Base-by-base conservation (phyloP, 805 yeast species). In the Metschnikowia picachoensis region DNA sequence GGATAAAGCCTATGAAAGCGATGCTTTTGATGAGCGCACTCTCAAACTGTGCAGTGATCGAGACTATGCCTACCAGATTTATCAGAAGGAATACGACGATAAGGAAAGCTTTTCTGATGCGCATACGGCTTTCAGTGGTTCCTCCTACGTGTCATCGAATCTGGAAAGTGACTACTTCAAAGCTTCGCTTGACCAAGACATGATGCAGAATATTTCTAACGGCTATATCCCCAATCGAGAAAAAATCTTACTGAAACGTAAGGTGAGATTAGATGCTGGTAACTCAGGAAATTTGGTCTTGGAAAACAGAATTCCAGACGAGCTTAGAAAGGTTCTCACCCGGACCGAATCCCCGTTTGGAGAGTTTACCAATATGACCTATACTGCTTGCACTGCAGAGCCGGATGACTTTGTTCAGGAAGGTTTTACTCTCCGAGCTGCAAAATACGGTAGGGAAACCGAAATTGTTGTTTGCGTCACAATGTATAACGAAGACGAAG, bases 401-500 rank as follows among this genome's bases (percentile, higher is more conserved):
- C 96, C 99, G 2, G 94, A 91, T 65, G 85, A 86, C 31, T 94
- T 87, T 61, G 79, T 80, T 14, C 74, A 71, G 3, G 80, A 79
- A 39, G 98, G 98, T 0, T 94, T 91, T 66, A 83, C 91, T 2
- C 70, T 94, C 41, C 78, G 99, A 57, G 86, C 95, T 8, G 85
- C 88, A 7, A 92, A 88, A 52, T 78, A 82, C 61, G 88, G 87
- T 54, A 81, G 99, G 62, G 97, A 90, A 59, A 92, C 94, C 28
- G 98, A 95, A 67, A 71, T 94, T 33, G 90, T 87, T 37, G 79
- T 94, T 42, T 91, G 98, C 67, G 80, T 94, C 55, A 94, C 99
- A 30, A 92, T 94, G 98, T 94, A 92, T 70, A 94, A 94, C 60
- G 99, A 94, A 68, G 95, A 88, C 65, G 97, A 91, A 64, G 74